Evolutionary conservation across 2,329 filamentous ascomycete genomes (phyloP), one percentile per base, ranked within the genome.

Genomic region (Nemania sp.): DNA sequence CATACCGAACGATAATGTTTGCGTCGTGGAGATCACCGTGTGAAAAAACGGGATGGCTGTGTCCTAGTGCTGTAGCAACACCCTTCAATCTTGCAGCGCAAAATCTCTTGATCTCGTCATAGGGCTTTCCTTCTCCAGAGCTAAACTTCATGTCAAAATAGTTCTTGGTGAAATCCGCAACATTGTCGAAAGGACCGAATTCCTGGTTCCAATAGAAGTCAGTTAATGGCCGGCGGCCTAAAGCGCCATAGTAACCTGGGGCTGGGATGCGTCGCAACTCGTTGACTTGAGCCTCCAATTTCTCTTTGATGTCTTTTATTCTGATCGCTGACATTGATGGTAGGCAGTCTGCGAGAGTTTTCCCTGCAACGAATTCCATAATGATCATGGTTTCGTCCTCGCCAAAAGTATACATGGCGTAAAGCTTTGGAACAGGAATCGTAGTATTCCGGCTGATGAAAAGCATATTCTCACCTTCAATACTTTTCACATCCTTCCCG

Each of bases 401-500:
- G 1, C 13, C 47, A 10, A 51, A 64, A 0, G 20, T 52, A n/a
- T 69, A 69, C 1, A 67, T 57, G 6, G 66, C 66, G 8, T 71
- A 71, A 13, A 71, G 38, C 13, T 51, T 6, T 13, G 69, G 61
- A 1, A 71, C 35, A 3, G 54, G 64, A 6, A 69, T 53, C 2
- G 26, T 49, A 1, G 62, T 67, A 7, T 65, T 8, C 10, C 58
- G 3, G 5, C 45, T 47, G 6, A 71, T 57, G 26, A 67, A 67
- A 26, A 71, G 20, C 63, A 71, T 69, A 13, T 52, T 69, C 38
- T 67, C 63, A 35, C 27, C 69, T 49, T 69, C 69, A 1, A 59
- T 7, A 3, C 6, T 22, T 11, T 18, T n/a, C 1, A 66, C 56
- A 7, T 3, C 0, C n/a, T 4, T 1, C 1, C 68, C 66, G 29